phyloP scores from a whole-genome alignment of 768 basidiomycete genomes.

The Tricholoma bakamatsutake region DNA sequence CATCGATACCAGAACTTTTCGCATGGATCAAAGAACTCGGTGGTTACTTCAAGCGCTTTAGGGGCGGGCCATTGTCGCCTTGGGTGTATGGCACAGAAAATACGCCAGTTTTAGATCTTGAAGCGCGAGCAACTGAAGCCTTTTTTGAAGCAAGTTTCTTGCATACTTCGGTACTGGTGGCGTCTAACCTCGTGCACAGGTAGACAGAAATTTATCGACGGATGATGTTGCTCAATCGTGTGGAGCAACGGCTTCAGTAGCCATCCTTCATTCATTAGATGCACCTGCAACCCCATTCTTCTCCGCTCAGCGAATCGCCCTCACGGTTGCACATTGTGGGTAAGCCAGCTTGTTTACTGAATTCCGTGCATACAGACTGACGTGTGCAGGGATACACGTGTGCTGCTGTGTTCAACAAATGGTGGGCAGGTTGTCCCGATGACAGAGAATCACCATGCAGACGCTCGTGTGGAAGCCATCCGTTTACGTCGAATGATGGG shows the following conservation, averaged over 20 bases:
- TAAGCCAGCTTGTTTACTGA: constrained; percentile 25
- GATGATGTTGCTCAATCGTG: constrained; percentile 66
- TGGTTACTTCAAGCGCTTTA: constrained; percentile 89
- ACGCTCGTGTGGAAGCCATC: constrained; percentile 78
- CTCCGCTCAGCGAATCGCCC: constrained; percentile 60
- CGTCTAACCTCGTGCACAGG: constrained; percentile 33
- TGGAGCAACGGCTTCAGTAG: constrained; percentile 90
- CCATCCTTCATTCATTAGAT: constrained; percentile 88
- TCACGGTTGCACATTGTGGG: constrained; percentile 95
- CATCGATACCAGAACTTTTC: constrained; percentile 68
- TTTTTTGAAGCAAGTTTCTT: constrained; percentile 72
- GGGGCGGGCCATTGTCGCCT: constrained; percentile 69
- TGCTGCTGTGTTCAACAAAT: constrained; percentile 70
- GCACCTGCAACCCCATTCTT: constrained; percentile 78
- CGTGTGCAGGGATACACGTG: constrained; percentile 74
- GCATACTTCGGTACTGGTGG: background rate
- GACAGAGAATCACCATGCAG: constrained; percentile 96
- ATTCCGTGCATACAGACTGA: background rate
- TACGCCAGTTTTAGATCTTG: constrained; percentile 54
- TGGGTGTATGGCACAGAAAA: constrained; percentile 44
- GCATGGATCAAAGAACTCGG: constrained; percentile 74
- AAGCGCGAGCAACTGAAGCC: constrained; percentile 79
- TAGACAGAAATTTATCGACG: constrained; percentile 67
- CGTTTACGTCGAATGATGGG: constrained; percentile 88
- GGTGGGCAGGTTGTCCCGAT: constrained; percentile 74